Evolutionary conservation across 192 early-diverging fungal species (phyloP).

Genomic region (Kickxella alabastrina): DNA sequence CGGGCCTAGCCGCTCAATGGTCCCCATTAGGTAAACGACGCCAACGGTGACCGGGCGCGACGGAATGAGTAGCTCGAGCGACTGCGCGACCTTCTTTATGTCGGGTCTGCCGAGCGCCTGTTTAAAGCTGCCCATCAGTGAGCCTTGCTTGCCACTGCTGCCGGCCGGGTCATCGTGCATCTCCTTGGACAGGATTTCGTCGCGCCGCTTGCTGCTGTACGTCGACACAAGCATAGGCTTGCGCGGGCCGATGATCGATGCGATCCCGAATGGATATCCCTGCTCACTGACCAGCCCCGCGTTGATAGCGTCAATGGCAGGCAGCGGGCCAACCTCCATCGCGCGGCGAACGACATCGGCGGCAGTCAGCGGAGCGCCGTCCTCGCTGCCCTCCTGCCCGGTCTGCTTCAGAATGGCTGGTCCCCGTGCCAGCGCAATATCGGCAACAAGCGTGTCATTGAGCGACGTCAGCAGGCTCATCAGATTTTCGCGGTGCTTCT

Average conservation of each 20-base stretch:
- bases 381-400: neutral
- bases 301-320: slow-evolving; percentile 49
- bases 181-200: neutral
- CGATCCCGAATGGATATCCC: slow-evolving; percentile 50
- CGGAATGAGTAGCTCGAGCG: neutral
- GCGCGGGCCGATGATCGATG: slow-evolving; percentile 34
- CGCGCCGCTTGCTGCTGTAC: slow-evolving; percentile 5
- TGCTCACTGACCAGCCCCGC: slow-evolving; percentile 55
- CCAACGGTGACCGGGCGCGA: slow-evolving; percentile 49
- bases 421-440: slow-evolving; percentile 50
- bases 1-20: slow-evolving; percentile 48
- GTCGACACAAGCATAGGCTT: slow-evolving; percentile 6
- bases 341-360: slow-evolving; percentile 46
- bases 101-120: neutral
- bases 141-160: neutral
- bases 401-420: slow-evolving; percentile 1
- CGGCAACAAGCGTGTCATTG: slow-evolving; percentile 52
- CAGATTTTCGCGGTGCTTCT: slow-evolving; percentile 58
- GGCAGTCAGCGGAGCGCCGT: neutral
- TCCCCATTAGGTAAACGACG: slow-evolving; percentile 60
- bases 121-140: neutral
- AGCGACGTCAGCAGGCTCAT: slow-evolving; percentile 52
- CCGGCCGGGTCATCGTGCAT: neutral
- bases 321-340: slow-evolving; percentile 57
- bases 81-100: neutral